A percentile compares a stretch with the other conserved stretches of the same genome.
Conservation (phyloP, 306 rosid genomes). For the Sesbania bispinosa region DNA sequence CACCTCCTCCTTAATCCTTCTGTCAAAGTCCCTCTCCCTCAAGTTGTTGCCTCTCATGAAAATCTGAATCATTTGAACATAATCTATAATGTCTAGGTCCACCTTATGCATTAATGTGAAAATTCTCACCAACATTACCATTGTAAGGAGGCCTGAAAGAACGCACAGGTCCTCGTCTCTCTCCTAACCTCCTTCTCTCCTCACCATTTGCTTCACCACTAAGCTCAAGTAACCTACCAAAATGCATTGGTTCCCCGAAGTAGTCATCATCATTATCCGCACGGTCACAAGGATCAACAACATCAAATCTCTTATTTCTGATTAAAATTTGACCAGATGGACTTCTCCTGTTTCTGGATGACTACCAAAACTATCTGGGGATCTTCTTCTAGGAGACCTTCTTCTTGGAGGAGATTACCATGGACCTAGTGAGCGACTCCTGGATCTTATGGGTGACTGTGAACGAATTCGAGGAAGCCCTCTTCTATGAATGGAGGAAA, state of each 20-base stretch:
- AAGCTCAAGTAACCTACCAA: slow-evolving; percentile 56
- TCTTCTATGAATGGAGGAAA: slow-evolving; percentile 63
- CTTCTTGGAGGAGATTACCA: slow-evolving; percentile 83
- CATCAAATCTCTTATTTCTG: slow-evolving; percentile 70
- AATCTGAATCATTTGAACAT: slow-evolving; percentile 66
- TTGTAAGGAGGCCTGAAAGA: slow-evolving; percentile 68
- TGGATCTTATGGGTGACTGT: slow-evolving; percentile 70
- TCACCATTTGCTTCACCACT: slow-evolving; percentile 61
- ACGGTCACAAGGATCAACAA: slow-evolving; percentile 62
- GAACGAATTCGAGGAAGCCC: slow-evolving; percentile 54
- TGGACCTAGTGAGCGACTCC: slow-evolving; percentile 74
- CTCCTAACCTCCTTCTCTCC: slow-evolving; percentile 73
- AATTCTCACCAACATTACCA: slow-evolving; percentile 52
- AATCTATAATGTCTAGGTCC: slow-evolving; percentile 62
- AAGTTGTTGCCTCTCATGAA: slow-evolving; percentile 63
- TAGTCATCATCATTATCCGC: slow-evolving; percentile 51
- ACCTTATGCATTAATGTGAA: slow-evolving; percentile 57
- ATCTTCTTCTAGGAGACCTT: slow-evolving; percentile 79
- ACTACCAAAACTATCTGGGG: slow-evolving; percentile 70
- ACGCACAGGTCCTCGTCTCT: slow-evolving; percentile 67
- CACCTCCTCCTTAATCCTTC: slow-evolving; percentile 66
- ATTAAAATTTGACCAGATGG: slow-evolving; percentile 53
- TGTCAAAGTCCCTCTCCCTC: slow-evolving; percentile 70
- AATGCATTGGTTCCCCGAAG: slow-evolving; percentile 62
- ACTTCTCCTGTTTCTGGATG: slow-evolving; percentile 56